Base-by-base conservation (phyloP, 352 stramenopile genomes). In the Phytopythium chamaehyphon region DNA sequence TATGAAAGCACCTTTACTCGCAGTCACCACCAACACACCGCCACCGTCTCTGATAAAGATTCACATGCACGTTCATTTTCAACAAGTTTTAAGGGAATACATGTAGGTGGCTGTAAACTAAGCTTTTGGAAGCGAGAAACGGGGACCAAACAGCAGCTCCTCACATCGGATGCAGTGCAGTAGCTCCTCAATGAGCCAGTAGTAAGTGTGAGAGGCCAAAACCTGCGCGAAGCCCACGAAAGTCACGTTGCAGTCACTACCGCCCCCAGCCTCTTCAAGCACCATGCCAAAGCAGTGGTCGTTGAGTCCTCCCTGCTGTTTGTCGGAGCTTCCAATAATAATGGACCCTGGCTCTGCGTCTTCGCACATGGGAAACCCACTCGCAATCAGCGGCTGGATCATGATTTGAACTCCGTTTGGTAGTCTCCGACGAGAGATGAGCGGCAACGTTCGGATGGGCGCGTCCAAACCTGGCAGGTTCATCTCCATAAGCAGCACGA, bases 401-500 rank as follows among this genome's bases (percentile, higher is more conserved):
- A 40, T 18, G 28, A 51, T 40, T 18, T 51, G 45, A 21, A 15
- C 38, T 9, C 45, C 28, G n/a, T 7, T 38, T 11, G 1, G n/a
- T 11, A 40, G 5, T 21, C n/a, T 40, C 7, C 45, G 28, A 18
- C 45, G n/a, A 7, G 40, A 57, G n/a, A 57, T n/a, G 10, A 57
- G 28, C 19, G 43, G 31, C 12, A 51, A 26, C n/a, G 40, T 39
- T 9, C 36, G 43, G 15, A 51, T 24, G 18, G 40, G 22, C 28
- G 22, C 42, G 40, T 43, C 51, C 28, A 23, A 14, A 26, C 43
- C 42, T 15, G 40, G 26, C 26, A 51, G 42, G 11, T 26, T 12
- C 26, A 51, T 45, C 31, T 57, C 51, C 51, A 42, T 44, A n/a
- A 51, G 43, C 23, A 57, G 36, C 26, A 57, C 36, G 28, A 57